Conservation (phyloP, 2,329 filamentous ascomycete genomes). For the Neopestalotiopsis rosae region DNA sequence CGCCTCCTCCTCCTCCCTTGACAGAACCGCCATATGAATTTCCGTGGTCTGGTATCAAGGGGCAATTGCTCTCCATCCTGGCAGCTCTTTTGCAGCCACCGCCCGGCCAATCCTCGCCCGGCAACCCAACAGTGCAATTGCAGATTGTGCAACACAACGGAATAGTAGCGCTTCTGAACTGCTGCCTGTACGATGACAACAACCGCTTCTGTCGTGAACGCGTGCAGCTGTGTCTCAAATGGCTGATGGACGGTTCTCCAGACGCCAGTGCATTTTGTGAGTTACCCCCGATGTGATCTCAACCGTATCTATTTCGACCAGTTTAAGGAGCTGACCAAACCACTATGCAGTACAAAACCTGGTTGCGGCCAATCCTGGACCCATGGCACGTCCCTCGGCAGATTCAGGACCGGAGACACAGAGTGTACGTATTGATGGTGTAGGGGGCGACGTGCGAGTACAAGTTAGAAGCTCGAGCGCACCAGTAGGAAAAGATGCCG, state of each 20-base stretch:
- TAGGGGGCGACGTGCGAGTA: conserved; percentile 61
- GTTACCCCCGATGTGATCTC: background rate
- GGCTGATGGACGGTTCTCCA: conserved; percentile 75
- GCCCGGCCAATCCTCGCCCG: conserved; percentile 61
- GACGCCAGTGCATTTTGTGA: conserved; percentile 70
- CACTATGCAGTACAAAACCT: conserved; percentile 60
- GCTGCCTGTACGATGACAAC: conserved; percentile 88
- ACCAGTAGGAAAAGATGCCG: conserved; percentile 26
- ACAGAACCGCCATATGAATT: conserved; percentile 70
- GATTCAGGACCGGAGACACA: conserved; percentile 42
- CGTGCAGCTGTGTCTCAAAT: conserved; percentile 87
- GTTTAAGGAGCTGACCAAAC: background rate
- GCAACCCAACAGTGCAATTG: conserved; percentile 78
- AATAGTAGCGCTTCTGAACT: conserved; percentile 85
- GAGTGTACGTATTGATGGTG: conserved; percentile 59
- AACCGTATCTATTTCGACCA: background rate
- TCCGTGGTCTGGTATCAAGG: conserved; percentile 80
- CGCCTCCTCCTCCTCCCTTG: conserved; percentile 55
- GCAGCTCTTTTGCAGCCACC: conserved; percentile 89
- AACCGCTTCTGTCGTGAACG: conserved; percentile 95
- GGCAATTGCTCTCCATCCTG: conserved; percentile 87
- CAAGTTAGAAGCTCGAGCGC: conserved; percentile 49
- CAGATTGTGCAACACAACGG: conserved; percentile 87
- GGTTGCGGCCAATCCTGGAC: conserved; percentile 41
- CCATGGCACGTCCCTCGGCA: conserved; percentile 23